Conservation (phyloP, 139 green algal genomes). For the Monoraphidium neglectum region DNA sequence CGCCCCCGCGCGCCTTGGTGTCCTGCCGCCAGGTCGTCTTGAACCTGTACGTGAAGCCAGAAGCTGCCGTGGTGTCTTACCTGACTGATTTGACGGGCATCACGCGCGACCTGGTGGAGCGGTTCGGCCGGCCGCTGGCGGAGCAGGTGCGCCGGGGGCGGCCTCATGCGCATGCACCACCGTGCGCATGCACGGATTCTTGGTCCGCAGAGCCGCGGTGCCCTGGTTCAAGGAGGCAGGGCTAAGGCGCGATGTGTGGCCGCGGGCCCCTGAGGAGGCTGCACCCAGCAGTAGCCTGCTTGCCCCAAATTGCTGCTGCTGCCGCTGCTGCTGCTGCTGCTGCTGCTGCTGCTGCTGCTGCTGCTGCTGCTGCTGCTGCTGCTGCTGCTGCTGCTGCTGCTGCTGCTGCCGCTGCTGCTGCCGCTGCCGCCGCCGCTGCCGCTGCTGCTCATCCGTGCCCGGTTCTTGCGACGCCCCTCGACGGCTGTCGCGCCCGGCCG, state of each 20-base stretch:
- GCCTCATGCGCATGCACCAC: neutral
- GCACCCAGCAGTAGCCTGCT: too few relatives aligned
- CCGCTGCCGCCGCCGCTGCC: neutral
- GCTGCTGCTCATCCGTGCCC: too few relatives aligned
- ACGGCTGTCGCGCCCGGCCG: too few relatives aligned
- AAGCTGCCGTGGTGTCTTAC: slow-evolving; percentile 75
- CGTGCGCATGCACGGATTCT: too few relatives aligned
- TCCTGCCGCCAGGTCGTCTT: slow-evolving; percentile 42
- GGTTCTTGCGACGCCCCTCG: too few relatives aligned
- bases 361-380: too few relatives aligned
- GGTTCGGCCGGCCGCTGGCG: slow-evolving; percentile 69
- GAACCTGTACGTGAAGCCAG: slow-evolving; percentile 82
- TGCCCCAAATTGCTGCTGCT: neutral
- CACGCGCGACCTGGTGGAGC: slow-evolving; percentile 57
- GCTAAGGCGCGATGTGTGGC: too few relatives aligned
- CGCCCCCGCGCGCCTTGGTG: neutral
- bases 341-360: too few relatives aligned
- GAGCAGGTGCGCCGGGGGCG: slow-evolving; percentile 44
- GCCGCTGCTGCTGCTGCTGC: too few relatives aligned
- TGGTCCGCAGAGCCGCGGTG: neutral
- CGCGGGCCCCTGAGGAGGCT: too few relatives aligned
- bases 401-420: too few relatives aligned
- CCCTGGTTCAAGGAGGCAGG: neutral
- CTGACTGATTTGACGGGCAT: slow-evolving; percentile 83
- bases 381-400: too few relatives aligned